A percentile compares a stretch with the other conserved stretches of the same genome.
Conservation (phyloP, 495 filamentous ascomycete species). For the Trichoderma gamsii region DNA sequence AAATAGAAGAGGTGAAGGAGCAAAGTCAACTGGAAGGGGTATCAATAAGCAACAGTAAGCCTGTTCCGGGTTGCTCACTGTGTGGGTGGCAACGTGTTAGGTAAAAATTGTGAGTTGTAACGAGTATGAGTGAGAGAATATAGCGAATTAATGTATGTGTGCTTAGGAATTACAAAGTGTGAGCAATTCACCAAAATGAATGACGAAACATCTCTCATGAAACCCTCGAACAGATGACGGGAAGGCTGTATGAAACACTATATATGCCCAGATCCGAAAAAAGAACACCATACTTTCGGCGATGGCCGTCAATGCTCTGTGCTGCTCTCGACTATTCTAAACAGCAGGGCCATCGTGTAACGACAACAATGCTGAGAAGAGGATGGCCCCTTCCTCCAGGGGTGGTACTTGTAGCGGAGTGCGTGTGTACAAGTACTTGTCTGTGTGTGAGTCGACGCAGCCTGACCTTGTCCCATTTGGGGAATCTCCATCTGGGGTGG, state of each 20-base stretch:
- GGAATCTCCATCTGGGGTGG: constrained; percentile 1
- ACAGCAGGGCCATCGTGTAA: constrained; percentile 7
- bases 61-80: neutral
- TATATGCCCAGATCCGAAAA: neutral
- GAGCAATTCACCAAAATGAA: neutral
- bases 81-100: neutral
- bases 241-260: neutral
- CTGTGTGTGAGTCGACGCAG: neutral
- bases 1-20: neutral
- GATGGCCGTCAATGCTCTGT: constrained; percentile 5
- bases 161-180: neutral
- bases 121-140: neutral
- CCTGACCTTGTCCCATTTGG: neutral
- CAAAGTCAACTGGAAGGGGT: neutral
- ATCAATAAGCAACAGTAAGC: constrained; percentile 6
- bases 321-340: neutral
- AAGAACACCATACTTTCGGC: constrained; percentile 1
- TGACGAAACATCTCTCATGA: neutral
- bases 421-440: neutral
- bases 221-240: neutral
- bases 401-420: neutral
- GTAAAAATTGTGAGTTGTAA: neutral
- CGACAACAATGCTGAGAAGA: constrained; percentile 1
- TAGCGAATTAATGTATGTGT: neutral
- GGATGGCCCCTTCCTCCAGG: neutral